Base-by-base conservation (phyloP, 148 eudicot species). In the Fagopyrum homotropicum region DNA sequence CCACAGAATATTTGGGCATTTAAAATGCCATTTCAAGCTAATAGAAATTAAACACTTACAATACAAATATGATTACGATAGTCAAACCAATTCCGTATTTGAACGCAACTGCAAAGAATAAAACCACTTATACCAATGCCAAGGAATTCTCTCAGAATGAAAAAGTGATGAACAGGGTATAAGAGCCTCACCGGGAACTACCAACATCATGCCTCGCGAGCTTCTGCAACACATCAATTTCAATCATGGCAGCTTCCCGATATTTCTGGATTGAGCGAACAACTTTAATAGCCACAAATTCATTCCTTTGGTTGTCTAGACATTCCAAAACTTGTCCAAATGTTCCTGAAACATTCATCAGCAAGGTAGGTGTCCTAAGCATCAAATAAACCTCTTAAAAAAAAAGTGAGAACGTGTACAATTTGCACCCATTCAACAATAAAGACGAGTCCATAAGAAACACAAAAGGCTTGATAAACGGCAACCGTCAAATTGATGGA, bases 271-370 rank as follows among this genome's bases (percentile, higher is more conserved):
- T 85, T 82, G 92, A 88, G 60, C 98, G 89, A 75, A 93, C 86
- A 76, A 93, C 86, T 84, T 93, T 93, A 70, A 93, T 76, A 43
- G 98, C 98, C 50, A 93, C 98, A 80, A 76, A 82, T 75, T 93
- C 98, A 56, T 84, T 81, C 61, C 80, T 84, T 75, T 88, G 84
- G 73, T 85, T 82, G 77, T 91, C 98, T 85, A 89, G 80, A 79
- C 98, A 93, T 63, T 93, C 97, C 88, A 93, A 84, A 75, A 93
- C 98, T 77, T 86, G 94, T 48, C 98, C 94, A 83, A 93, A 91
- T 71, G 97, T 91, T 83, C 98, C 98, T 93, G 87, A 90, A 89
- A 86, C 75, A 85, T 82, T 71, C 83, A 80, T 45, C 47, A 45
- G 70, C 7, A 26, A 61, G 44, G 10, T 12, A 29, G 3, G 68